Evolutionary conservation across 2,329 filamentous ascomycete species (phyloP).

Genomic region (Pseudopithomyces maydicus): DNA sequence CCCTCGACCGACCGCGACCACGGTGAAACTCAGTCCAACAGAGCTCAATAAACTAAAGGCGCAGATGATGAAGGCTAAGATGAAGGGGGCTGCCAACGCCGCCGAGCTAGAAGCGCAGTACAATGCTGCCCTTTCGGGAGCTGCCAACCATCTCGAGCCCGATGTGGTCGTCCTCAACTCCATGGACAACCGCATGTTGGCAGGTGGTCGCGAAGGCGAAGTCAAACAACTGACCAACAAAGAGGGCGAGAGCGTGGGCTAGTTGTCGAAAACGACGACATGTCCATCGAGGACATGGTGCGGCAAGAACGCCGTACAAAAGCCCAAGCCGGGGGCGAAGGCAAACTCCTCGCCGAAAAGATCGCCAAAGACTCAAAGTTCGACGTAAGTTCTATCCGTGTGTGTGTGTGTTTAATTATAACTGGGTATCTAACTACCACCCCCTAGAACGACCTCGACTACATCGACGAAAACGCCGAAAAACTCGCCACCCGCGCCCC

Average conservation of each 20-base stretch:
- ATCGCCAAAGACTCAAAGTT: conserved; percentile 94
- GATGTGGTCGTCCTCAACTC: conserved; percentile 80
- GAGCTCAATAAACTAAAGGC: conserved; percentile 87
- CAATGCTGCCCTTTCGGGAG: conserved; percentile 71
- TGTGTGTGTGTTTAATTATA: too few species aligned
- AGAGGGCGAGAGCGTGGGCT: conserved; percentile 81
- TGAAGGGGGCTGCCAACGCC: conserved; percentile 77
- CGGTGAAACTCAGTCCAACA: conserved; percentile 71
- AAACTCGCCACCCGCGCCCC: conserved; percentile 87
- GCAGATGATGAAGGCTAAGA: conserved; percentile 93
- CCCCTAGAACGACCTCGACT: conserved; percentile 80
- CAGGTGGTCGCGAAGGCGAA: conserved; percentile 74
- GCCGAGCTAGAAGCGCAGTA: conserved; percentile 82
- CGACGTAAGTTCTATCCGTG: conserved; percentile 57
- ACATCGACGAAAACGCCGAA: conserved; percentile 94
- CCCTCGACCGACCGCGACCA: conserved; percentile 53
- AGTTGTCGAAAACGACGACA: conserved; percentile 91
- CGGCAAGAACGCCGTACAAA: conserved; percentile 88
- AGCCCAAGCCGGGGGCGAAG: conserved; percentile 78
- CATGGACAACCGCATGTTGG: conserved; percentile 89
- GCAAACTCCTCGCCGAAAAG: conserved; percentile 81
- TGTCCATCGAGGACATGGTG: conserved; percentile 97
- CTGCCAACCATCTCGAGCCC: conserved; percentile 61
- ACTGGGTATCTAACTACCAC: too few species aligned
- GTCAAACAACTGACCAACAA: conserved; percentile 79